phyloP scores from a whole-genome alignment of 1,284 basidiomycete species.

The Baeospora myosura region DNA sequence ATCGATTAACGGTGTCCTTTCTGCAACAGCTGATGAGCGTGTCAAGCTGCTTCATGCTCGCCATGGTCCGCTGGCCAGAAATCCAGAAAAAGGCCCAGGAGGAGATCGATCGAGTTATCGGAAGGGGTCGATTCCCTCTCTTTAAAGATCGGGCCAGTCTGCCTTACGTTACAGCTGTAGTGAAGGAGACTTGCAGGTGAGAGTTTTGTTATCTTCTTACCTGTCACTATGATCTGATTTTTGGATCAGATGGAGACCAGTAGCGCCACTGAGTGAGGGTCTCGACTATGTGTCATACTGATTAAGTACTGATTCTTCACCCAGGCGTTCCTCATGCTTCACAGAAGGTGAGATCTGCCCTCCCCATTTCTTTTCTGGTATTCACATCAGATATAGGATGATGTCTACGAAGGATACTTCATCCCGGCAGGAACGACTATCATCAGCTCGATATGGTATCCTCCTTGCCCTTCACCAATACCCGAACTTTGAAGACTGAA shows the following conservation, averaged over 20 bases:
- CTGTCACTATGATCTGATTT: not conserved
- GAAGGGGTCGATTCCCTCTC: constrained; percentile 9
- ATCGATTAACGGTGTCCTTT: not conserved
- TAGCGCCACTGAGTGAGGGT: not conserved
- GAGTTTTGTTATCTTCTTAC: not conserved
- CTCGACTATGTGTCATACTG: too few relatives aligned
- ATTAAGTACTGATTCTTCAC: too few relatives aligned
- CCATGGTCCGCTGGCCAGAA: constrained; percentile 25
- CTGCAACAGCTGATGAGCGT: constrained; percentile 6
- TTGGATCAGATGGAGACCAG: constrained; percentile 4
- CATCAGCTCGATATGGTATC: constrained; percentile 7
- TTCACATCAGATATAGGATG: constrained; percentile 5
- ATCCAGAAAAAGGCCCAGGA: constrained; percentile 11
- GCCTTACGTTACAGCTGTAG: constrained; percentile 7
- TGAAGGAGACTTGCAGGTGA: constrained; percentile 6
- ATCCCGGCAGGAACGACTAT: constrained; percentile 7
- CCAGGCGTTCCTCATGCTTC: constrained; percentile 4
- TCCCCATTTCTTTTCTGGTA: not conserved
- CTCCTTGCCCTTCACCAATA: too few relatives aligned
- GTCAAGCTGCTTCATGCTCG: constrained; percentile 22
- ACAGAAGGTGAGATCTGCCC: constrained; percentile 1
- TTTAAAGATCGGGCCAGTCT: constrained; percentile 4
- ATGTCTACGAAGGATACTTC: constrained; percentile 6
- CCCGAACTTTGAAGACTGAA: not conserved
- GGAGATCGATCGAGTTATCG: constrained; percentile 27